Evolutionary conservation across 2,329 filamentous ascomycete genomes (phyloP).

Genomic region (Colletotrichum orchidophilum): DNA sequence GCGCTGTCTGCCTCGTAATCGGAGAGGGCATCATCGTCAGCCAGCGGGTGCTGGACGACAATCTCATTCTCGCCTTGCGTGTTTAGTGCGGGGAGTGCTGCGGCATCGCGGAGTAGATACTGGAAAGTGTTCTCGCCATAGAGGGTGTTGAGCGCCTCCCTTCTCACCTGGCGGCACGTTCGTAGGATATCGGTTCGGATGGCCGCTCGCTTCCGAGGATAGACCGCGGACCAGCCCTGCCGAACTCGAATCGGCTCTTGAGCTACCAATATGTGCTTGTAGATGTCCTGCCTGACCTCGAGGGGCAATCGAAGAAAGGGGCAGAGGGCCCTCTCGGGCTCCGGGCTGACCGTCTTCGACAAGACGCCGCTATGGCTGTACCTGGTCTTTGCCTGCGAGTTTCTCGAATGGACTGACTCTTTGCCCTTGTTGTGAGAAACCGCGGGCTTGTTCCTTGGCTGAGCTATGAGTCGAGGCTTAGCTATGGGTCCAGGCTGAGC

Average conservation of each 20-base stretch:
- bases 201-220: constrained; percentile 35
- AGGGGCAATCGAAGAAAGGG: constrained; percentile 37
- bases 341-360: not conserved
- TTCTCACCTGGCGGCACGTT: constrained; percentile 44
- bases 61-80: constrained; percentile 35
- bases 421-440: not conserved
- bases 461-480: too few species aligned
- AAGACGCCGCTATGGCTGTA: not conserved
- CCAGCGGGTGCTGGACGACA: constrained; percentile 9
- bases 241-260: constrained; percentile 45
- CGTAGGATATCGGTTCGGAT: constrained; percentile 47
- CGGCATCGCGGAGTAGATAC: constrained; percentile 55
- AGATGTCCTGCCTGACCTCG: constrained; percentile 45
- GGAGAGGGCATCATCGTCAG: not conserved
- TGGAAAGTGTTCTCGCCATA: constrained; percentile 59
- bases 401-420: not conserved
- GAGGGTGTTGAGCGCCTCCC: constrained; percentile 52
- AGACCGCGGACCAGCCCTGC: constrained; percentile 45
- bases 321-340: not conserved
- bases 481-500: too few species aligned
- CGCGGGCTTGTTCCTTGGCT: not conserved
- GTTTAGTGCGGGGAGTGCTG: constrained; percentile 24
- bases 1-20: constrained; percentile 14
- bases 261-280: constrained; percentile 43
- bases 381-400: not conserved